phyloP scores from a whole-genome alignment of 2,329 filamentous ascomycete species.

The Nemania serpens region DNA sequence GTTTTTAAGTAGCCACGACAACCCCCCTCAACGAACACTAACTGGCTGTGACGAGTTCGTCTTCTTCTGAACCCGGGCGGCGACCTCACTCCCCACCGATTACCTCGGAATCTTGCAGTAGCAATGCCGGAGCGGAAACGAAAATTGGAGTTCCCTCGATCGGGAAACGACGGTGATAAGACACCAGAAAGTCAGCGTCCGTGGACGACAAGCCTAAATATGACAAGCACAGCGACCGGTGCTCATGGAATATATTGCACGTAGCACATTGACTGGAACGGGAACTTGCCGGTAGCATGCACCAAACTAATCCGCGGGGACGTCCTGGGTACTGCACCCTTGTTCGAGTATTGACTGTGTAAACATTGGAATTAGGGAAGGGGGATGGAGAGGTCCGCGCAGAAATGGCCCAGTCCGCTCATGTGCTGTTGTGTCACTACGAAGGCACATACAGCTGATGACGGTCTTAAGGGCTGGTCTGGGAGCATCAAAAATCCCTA shows the following conservation, averaged over 20 bases:
- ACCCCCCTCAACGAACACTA: neutral
- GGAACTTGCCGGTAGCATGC: conserved; percentile 3
- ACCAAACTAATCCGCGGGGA: neutral
- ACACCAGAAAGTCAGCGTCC: neutral
- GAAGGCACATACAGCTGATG: conserved; percentile 14
- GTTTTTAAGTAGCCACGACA: conserved; percentile 9
- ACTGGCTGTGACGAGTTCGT: conserved; percentile 1
- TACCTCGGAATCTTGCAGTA: conserved; percentile 24
- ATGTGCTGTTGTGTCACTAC: conserved; percentile 18
- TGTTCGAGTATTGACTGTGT: neutral
- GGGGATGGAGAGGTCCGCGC: neutral
- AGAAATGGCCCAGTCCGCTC: conserved; percentile 1
- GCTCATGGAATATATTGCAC: neutral
- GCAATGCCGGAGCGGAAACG: neutral
- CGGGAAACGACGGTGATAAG: neutral
- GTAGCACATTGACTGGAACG: neutral
- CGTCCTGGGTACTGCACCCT: neutral
- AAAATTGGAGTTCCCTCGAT: conserved; percentile 1
- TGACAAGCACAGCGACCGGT: neutral
- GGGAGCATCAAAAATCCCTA: conserved; percentile 6
- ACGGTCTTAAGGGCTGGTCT: neutral
- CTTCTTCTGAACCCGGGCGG: conserved; percentile 1
- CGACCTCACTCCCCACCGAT: conserved; percentile 9
- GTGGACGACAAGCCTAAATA: conserved; percentile 4
- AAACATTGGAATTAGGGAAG: conserved; percentile 7